Conservation (phyloP, 2,329 filamentous ascomycete species). For the Ascochyta rabiei region DNA sequence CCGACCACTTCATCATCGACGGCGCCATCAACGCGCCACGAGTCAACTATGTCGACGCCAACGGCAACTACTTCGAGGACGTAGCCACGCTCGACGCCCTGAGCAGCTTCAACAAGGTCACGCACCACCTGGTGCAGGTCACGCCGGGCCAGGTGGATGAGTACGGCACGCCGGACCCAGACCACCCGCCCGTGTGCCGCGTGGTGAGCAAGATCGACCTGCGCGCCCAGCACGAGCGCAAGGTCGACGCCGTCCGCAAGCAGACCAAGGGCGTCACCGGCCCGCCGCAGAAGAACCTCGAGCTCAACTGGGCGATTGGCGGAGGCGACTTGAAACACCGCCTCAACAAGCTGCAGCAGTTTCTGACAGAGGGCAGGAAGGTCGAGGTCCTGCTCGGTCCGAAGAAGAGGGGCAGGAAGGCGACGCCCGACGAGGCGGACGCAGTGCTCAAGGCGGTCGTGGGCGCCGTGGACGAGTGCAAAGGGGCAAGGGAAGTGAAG, state of each 20-base stretch:
- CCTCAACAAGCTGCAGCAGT: slow-evolving; percentile 61
- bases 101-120: slow-evolving; percentile 54
- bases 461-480: slow-evolving; percentile 50
- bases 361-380: slow-evolving; percentile 74
- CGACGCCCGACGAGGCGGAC: slow-evolving; percentile 63
- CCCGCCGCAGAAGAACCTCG: slow-evolving; percentile 71
- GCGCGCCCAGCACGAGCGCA: slow-evolving; percentile 54
- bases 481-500: slow-evolving; percentile 35
- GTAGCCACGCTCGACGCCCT: slow-evolving; percentile 49
- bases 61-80: slow-evolving; percentile 45
- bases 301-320: slow-evolving; percentile 88
- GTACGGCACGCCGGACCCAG: slow-evolving; percentile 49
- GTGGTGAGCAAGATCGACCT: slow-evolving; percentile 65
- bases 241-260: slow-evolving; percentile 52
- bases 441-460: slow-evolving; percentile 61
- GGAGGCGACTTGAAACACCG: slow-evolving; percentile 72
- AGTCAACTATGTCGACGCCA: slow-evolving; percentile 53
- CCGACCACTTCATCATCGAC: slow-evolving; percentile 54
- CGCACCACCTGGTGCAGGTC: slow-evolving; percentile 60
- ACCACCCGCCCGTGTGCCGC: slow-evolving; percentile 67
- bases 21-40: slow-evolving; percentile 54
- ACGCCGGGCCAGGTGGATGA: slow-evolving; percentile 33
- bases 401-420: slow-evolving; percentile 67
- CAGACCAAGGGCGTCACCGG: slow-evolving; percentile 40
- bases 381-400: slow-evolving; percentile 76